Base-by-base conservation (phyloP, 164 flowering plant genomes). In the Aristolochia fimbriata region DNA sequence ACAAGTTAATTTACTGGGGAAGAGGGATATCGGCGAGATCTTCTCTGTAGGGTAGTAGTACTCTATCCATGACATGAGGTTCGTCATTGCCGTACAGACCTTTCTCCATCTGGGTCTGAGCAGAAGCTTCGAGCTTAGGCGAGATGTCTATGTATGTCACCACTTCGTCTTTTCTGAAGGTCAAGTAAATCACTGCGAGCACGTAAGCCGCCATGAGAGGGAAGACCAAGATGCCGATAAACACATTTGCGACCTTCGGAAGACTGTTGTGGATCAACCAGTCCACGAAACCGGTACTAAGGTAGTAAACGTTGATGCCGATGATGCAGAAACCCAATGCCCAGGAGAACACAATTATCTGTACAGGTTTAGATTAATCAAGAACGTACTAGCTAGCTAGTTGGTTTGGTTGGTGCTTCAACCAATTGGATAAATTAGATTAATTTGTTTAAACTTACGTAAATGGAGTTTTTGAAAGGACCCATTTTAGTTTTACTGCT, bases 401-500 rank as follows among this genome's bases (percentile, higher is more conserved):
- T n/a, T n/a, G n/a, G n/a, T n/a, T n/a, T n/a, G n/a, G n/a, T n/a
- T n/a, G n/a, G 30, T 27, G 30, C 30, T 27, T 27, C 30, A 27
- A 27, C 5, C 5, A 27, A 27, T 27, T 5, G 3, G 5, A 2
- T 5, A 27, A 27, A 27, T 27, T 27, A 27, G 30, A 27, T 27
- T 27, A 5, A 27, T 27, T 49, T 49, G 52, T 17, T 10, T 49
- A 10, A 1, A 79, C 92, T 75, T 57, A 93, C 98, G 59, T 64
- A 70, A 9, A 86, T 77, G 9, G 96, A 88, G 70, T 88, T 93
- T 72, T 77, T 86, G 74, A 90, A 81, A 12, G 98, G 94, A n/a
- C 98, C 98, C 97, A 93, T 86, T 72, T 93, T 93, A 60, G 83
- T 81, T 24, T 70, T 16, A 55, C 92, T 79, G 81, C 92, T 90